These are phyloP conservation scores for Coemansia sp. DNA, from an alignment of 371 early-diverging fungal genomes.

Conservation along the genomic window DNA sequence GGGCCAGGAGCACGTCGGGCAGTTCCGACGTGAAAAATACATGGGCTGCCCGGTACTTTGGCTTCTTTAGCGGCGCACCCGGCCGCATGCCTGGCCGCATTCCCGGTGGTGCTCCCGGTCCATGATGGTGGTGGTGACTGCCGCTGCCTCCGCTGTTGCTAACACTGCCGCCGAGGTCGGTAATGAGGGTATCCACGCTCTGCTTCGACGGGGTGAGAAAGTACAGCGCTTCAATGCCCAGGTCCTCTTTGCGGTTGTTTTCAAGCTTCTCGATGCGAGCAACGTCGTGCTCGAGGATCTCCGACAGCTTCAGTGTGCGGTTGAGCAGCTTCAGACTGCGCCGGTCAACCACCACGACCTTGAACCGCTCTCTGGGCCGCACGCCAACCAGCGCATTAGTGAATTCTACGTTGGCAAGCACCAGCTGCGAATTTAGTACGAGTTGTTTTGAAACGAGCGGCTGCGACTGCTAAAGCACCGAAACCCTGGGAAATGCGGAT, in stretches of 20 bases:
- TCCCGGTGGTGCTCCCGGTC: too few species aligned
- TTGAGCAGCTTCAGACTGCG: constrained; percentile 62
- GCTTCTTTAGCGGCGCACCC: constrained; percentile 23
- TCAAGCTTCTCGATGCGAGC: constrained; percentile 69
- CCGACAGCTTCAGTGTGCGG: constrained; percentile 60
- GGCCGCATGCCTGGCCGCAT: constrained; percentile 11
- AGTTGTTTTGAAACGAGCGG: too few species aligned
- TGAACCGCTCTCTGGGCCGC: constrained; percentile 54
- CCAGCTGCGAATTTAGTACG: neutral
- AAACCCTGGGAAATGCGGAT: neutral
- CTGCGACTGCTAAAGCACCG: neutral
- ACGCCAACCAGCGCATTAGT: constrained; percentile 47
- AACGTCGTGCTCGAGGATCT: constrained; percentile 69
- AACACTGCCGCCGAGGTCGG: constrained; percentile 61
- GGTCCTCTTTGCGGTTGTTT: constrained; percentile 79
- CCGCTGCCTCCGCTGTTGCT: constrained; percentile 6
- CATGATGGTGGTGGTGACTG: neutral
- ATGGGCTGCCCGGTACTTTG: constrained; percentile 78
- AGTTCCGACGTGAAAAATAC: constrained; percentile 76
- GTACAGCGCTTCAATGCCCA: constrained; percentile 88
- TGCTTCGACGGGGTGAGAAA: constrained; percentile 81
- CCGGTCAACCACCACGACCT: constrained; percentile 68
- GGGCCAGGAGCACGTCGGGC: constrained; percentile 60
- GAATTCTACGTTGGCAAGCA: constrained; percentile 32
- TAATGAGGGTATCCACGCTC: constrained; percentile 72